phyloP scores from a whole-genome alignment of 768 basidiomycete species.

The Serendipita sp. region DNA sequence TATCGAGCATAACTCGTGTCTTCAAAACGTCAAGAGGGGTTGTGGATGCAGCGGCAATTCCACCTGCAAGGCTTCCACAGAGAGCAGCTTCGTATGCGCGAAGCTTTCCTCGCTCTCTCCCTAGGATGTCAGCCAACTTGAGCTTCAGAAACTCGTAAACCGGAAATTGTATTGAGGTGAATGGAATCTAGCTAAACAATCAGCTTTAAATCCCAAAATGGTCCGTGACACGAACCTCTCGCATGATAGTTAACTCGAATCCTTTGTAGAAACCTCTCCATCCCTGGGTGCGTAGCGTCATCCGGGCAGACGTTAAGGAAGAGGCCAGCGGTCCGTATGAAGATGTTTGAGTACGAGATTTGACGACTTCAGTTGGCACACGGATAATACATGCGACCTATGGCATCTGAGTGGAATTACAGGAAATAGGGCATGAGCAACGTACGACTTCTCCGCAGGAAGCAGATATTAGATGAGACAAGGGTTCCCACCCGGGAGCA shows the following conservation, averaged over 20 bases:
- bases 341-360: constrained; percentile 29
- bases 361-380: constrained; percentile 36
- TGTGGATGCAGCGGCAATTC: constrained; percentile 73
- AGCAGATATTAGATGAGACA: constrained; percentile 43
- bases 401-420: not conserved
- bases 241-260: constrained; percentile 30
- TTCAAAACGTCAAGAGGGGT: constrained; percentile 95
- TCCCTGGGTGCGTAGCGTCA: constrained; percentile 22
- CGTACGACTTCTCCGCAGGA: constrained; percentile 40
- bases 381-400: constrained; percentile 28
- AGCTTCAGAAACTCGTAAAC: constrained; percentile 80
- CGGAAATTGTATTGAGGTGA: constrained; percentile 92
- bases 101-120: constrained; percentile 51
- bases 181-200: constrained; percentile 56
- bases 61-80: constrained; percentile 86
- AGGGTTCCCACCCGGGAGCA: constrained; percentile 41
- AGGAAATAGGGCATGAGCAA: constrained; percentile 5
- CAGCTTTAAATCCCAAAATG: not conserved
- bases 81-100: constrained; percentile 37
- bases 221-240: constrained; percentile 25
- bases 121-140: constrained; percentile 38
- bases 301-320: constrained; percentile 20
- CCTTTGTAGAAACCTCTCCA: constrained; percentile 31
- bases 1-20: constrained; percentile 91
- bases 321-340: constrained; percentile 21